Evolutionary conservation across 352 stramenopile species (phyloP).

Genomic region (Globisporangium iwayamae): DNA sequence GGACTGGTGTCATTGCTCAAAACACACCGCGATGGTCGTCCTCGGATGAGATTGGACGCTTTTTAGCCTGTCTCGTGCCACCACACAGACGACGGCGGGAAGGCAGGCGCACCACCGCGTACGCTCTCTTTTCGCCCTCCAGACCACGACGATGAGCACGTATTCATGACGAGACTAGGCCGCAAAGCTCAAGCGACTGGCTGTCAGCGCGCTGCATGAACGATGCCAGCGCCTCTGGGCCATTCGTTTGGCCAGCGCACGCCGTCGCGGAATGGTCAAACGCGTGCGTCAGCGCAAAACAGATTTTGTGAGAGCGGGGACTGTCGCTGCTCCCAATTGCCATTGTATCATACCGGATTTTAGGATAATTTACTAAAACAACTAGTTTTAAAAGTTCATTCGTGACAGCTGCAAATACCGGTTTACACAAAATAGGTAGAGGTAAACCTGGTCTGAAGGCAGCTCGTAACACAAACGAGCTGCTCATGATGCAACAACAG

Average conservation of each 20-base stretch:
- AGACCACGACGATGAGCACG: no score
- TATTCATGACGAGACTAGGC: neutral
- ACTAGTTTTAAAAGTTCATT: neutral
- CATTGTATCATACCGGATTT: neutral
- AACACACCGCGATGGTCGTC: constrained; percentile 1
- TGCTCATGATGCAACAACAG: neutral
- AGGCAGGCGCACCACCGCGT: neutral
- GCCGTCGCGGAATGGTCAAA: neutral
- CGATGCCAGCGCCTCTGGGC: neutral
- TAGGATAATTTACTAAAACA: no score
- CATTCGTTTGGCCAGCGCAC: neutral
- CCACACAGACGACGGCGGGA: neutral
- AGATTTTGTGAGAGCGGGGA: neutral
- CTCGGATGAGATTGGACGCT: constrained; percentile 2
- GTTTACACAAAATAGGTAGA: neutral
- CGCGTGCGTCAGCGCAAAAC: neutral
- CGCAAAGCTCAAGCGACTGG: neutral
- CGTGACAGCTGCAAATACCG: neutral
- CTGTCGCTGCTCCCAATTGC: neutral
- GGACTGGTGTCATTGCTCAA: neutral
- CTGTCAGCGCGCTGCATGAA: no score
- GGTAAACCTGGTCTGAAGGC: no score
- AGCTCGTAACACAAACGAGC: no score
- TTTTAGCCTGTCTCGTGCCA: neutral
- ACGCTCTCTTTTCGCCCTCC: no score